Evolutionary conservation across 495 filamentous ascomycete genomes (phyloP).

Genomic region (Astrothelium macrocarpum): DNA sequence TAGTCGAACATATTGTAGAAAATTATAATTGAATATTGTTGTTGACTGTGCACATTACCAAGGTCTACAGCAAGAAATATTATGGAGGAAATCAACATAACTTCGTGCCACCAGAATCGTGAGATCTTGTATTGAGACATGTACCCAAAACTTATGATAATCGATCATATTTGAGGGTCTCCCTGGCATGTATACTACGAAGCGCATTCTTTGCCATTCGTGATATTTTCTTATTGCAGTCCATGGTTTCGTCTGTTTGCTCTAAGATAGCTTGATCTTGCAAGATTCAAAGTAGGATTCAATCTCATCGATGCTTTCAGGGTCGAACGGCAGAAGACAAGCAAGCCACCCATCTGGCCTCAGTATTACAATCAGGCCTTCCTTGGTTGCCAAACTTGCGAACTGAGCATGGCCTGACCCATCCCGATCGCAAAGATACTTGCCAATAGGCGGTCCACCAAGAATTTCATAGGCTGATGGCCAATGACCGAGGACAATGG

Average conservation of each 20-base stretch:
- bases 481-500: slow-evolving; percentile 26
- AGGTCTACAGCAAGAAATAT: too few species aligned
- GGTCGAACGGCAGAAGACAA: background rate
- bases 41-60: too few species aligned
- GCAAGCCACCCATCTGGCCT: slow-evolving; percentile 41
- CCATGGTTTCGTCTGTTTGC: background rate
- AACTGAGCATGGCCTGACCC: slow-evolving; percentile 30
- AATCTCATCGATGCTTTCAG: background rate
- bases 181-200: too few species aligned
- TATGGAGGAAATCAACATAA: too few species aligned
- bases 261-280: background rate
- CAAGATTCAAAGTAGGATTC: background rate
- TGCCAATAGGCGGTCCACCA: slow-evolving; percentile 29
- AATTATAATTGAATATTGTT: too few species aligned
- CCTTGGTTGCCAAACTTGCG: slow-evolving; percentile 23
- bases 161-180: too few species aligned
- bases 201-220: too few species aligned
- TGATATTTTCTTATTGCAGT: background rate
- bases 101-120: too few species aligned
- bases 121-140: too few species aligned
- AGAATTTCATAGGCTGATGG: slow-evolving; percentile 36
- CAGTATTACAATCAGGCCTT: slow-evolving; percentile 34
- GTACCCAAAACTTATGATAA: too few species aligned
- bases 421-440: slow-evolving; percentile 33
- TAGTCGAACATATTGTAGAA: too few species aligned